phyloP scores from a whole-genome alignment of 768 basidiomycete species.

The Hortiboletus flavorubellus region DNA sequence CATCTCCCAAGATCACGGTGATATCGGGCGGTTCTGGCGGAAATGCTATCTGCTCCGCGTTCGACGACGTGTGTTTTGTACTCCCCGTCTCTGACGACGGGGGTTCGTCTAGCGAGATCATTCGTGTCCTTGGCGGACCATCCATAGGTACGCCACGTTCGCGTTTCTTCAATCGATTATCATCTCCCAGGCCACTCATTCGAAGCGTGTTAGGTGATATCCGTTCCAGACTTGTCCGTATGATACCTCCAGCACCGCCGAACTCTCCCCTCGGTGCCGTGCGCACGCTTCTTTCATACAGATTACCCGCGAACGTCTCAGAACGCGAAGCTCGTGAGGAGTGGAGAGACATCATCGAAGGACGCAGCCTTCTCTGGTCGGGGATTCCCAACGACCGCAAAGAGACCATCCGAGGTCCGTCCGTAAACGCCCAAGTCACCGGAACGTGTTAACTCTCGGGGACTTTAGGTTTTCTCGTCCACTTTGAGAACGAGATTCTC shows the following conservation, averaged over 20 bases:
- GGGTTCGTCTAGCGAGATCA: slow-evolving; percentile 92
- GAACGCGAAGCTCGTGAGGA: slow-evolving; percentile 81
- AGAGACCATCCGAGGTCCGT: slow-evolving; percentile 81
- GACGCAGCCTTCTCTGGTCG: slow-evolving; percentile 72
- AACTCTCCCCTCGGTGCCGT: slow-evolving; percentile 71
- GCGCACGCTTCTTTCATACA: slow-evolving; percentile 71
- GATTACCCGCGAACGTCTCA: slow-evolving; percentile 64
- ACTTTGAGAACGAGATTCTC: slow-evolving; percentile 86
- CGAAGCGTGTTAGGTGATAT: slow-evolving; percentile 61
- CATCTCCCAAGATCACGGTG: slow-evolving; percentile 55
- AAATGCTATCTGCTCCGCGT: slow-evolving; percentile 86
- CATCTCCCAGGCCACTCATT: slow-evolving; percentile 8
- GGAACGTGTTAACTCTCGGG: slow-evolving; percentile 1
- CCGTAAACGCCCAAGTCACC: background rate
- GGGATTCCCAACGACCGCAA: slow-evolving; percentile 88
- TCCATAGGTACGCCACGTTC: slow-evolving; percentile 58
- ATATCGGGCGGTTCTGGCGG: slow-evolving; percentile 95
- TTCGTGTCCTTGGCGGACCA: slow-evolving; percentile 84
- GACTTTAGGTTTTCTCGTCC: slow-evolving; percentile 78
- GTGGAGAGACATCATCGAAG: slow-evolving; percentile 93
- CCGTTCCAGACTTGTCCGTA: slow-evolving; percentile 81
- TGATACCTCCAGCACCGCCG: slow-evolving; percentile 67
- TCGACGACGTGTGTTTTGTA: slow-evolving; percentile 73
- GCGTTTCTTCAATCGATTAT: slow-evolving; percentile 13
- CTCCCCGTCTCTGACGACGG: slow-evolving; percentile 96